Conservation (phyloP, 2,329 filamentous ascomycete genomes). For the Sporothrix variecibatus region DNA sequence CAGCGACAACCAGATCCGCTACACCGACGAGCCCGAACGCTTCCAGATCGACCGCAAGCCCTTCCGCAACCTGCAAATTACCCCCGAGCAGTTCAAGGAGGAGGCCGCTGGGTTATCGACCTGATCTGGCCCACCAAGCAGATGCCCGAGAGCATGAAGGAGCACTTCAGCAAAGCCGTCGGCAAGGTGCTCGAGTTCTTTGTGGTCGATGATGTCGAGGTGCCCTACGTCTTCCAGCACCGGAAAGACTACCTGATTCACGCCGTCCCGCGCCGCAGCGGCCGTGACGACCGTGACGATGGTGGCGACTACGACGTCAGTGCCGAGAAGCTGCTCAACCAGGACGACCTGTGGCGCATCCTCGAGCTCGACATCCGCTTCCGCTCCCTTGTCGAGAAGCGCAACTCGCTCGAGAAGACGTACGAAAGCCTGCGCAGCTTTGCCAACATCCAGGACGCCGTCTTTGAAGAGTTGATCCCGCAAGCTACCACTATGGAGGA, state of each 20-base stretch:
- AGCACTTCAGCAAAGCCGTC: constrained; percentile 84
- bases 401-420: constrained; percentile 78
- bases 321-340: constrained; percentile 86
- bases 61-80: constrained; percentile 79
- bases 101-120: constrained; percentile 92
- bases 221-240: constrained; percentile 97
- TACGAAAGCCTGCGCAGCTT: constrained; percentile 69
- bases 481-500: constrained; percentile 87
- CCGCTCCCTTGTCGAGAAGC: constrained; percentile 87
- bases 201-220: constrained; percentile 90
- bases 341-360: constrained; percentile 93
- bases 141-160: constrained; percentile 69
- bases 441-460: constrained; percentile 66
- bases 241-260: constrained; percentile 97
- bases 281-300: constrained; percentile 70
- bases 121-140: constrained; percentile 87
- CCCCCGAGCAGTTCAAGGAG: constrained; percentile 83
- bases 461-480: constrained; percentile 80
- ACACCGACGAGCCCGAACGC: constrained; percentile 86
- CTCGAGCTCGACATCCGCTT: constrained; percentile 95
- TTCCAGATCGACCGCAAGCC: constrained; percentile 89
- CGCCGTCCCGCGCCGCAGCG: constrained; percentile 63
- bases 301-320: constrained; percentile 71
- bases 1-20: constrained; percentile 86
- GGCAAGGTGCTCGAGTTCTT: constrained; percentile 94